Conservation (phyloP, 805 yeast genomes). For the Kluyveromyces siamensis region DNA sequence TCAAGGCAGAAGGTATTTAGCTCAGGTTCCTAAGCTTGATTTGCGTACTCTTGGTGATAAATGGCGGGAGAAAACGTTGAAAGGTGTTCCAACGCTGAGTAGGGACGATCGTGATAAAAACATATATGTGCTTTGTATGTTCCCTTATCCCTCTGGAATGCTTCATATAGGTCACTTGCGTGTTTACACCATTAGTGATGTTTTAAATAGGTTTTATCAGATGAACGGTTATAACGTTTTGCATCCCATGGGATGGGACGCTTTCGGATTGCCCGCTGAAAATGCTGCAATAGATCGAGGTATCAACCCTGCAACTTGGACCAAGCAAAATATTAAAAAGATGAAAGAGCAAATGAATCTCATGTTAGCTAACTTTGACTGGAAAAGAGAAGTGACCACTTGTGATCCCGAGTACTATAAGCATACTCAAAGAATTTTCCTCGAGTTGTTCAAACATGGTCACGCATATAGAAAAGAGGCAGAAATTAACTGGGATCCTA, state of each 20-base stretch:
- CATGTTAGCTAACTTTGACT: constrained; percentile 84
- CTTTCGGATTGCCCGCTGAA: constrained; percentile 97
- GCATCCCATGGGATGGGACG: constrained; percentile 99
- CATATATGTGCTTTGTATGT: constrained; percentile 69
- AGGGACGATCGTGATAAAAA: constrained; percentile 6
- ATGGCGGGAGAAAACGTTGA: constrained; percentile 21
- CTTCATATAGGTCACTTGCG: constrained; percentile 92
- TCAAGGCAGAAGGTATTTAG: constrained; percentile 1
- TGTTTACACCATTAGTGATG: constrained; percentile 87
- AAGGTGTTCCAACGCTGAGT: constrained; percentile 8
- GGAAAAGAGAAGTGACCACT: constrained; percentile 86
- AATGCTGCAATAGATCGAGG: constrained; percentile 91
- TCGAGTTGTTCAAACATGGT: constrained; percentile 63
- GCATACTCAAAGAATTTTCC: constrained; percentile 85
- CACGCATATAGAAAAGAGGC: constrained; percentile 81
- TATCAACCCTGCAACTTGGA: constrained; percentile 77
- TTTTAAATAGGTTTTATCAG: constrained; percentile 66
- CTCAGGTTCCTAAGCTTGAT: constrained; percentile 7
- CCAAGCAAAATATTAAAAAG: constrained; percentile 62
- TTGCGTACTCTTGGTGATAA: constrained; percentile 14
- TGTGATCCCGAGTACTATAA: constrained; percentile 81
- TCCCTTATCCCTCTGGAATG: constrained; percentile 93
- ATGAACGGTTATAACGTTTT: constrained; percentile 69
- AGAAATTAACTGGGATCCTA: constrained; percentile 96
- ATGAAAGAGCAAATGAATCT: constrained; percentile 76